phyloP scores from a whole-genome alignment of 1,139 yeast species.

The Candida sanyaensis region DNA sequence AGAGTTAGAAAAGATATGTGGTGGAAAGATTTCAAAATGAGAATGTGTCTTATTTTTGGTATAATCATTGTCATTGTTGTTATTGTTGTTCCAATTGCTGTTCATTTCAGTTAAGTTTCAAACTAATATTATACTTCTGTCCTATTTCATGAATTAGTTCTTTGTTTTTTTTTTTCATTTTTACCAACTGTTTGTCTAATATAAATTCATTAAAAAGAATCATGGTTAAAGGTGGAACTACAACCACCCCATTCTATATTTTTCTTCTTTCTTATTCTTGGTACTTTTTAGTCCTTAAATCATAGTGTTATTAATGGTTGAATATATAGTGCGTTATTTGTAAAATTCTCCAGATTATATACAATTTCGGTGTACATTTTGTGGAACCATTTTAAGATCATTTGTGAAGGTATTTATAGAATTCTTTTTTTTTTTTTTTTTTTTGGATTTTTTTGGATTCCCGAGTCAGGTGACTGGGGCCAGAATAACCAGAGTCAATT shows the following conservation, averaged over 20 bases:
- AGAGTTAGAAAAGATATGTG: constrained; percentile 98
- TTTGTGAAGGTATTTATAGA: not conserved
- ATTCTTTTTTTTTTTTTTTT: too few relatives aligned
- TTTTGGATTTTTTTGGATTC: too few relatives aligned
- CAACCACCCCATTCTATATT: not conserved
- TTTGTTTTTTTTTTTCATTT: not conserved
- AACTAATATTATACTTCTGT: too few relatives aligned
- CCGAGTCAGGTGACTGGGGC: not conserved
- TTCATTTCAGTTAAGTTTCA: constrained; percentile 61
- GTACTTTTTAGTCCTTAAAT: not conserved
- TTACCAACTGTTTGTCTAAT: not conserved
- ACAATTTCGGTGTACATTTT: not conserved
- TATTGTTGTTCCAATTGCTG: constrained; percentile 91
- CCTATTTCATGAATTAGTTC: not conserved
- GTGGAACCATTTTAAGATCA: not conserved
- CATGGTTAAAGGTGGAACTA: not conserved
- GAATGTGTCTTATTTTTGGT: constrained; percentile 84
- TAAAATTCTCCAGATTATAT: not conserved
- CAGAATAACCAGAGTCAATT: not conserved
- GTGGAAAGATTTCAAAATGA: constrained; percentile 98
- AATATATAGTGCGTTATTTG: not conserved
- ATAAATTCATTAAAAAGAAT: too few relatives aligned
- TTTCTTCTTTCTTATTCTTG: not conserved
- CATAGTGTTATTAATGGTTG: not conserved
- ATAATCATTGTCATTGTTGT: constrained; percentile 80